Percentiles rank a stretch among this genome's conserved stretches.
Conservation (phyloP, 352 stramenopile species). For the Globisporangium echinulatum region DNA sequence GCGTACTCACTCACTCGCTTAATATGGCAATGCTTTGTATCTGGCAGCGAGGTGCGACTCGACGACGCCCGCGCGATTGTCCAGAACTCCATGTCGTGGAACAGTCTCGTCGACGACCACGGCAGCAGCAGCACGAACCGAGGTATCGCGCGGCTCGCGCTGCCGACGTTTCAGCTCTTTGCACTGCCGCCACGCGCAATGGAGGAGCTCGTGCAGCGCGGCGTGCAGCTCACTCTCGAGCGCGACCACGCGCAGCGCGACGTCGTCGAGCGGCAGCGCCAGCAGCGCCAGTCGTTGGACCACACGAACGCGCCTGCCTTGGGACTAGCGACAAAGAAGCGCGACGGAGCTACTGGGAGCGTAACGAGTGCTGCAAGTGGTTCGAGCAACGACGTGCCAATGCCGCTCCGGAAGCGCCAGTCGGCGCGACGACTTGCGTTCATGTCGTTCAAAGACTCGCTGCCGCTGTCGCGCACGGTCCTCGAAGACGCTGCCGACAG, state of each 20-base stretch:
- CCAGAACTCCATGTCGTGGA: conserved; percentile 42
- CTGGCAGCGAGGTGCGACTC: conserved; percentile 43
- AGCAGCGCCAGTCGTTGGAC: conserved; percentile 23
- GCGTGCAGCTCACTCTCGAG: conserved; percentile 66
- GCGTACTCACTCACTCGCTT: background rate
- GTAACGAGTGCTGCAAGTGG: background rate
- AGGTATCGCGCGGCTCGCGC: background rate
- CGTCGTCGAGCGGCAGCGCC: conserved; percentile 39
- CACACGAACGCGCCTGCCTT: background rate
- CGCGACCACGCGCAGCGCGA: conserved; percentile 47
- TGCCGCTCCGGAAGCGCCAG: conserved; percentile 1
- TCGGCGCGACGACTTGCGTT: conserved; percentile 4
- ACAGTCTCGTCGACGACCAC: conserved; percentile 16
- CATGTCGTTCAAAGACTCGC: conserved; percentile 6
- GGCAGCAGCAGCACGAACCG: conserved; percentile 8
- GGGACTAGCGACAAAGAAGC: conserved; percentile 14
- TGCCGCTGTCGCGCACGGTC: background rate
- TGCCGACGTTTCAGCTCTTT: conserved; percentile 36
- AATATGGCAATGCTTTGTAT: background rate
- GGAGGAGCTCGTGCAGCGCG: conserved; percentile 47
- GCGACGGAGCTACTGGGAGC: conserved; percentile 8
- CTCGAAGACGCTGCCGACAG: conserved; percentile 4
- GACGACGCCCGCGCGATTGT: conserved; percentile 71
- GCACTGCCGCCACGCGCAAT: conserved; percentile 32
- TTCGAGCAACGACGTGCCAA: background rate